Evolutionary conservation across 2,329 filamentous ascomycete genomes (phyloP).

Genomic region (Emericellopsis cladophorae): DNA sequence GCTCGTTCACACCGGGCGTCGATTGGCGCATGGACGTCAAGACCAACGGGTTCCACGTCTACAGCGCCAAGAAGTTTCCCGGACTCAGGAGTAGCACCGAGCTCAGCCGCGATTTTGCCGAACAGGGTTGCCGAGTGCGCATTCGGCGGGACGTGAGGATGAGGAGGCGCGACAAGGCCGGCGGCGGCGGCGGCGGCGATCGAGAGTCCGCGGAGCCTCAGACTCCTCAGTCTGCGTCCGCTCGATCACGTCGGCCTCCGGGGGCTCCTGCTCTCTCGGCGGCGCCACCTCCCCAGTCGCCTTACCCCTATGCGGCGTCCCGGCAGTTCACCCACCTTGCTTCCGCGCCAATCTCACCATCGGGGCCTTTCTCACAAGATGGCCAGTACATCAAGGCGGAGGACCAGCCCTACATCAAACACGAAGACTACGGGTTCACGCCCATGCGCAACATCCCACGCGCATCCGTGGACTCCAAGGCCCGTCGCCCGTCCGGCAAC

Average conservation of each 20-base stretch:
- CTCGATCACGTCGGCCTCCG: conserved; percentile 28
- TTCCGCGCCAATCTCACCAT: too few species aligned
- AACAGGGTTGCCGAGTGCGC: conserved; percentile 92
- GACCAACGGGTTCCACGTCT: conserved; percentile 77
- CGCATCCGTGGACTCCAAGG: too few species aligned
- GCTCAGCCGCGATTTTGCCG: conserved; percentile 80
- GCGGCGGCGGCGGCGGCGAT: conserved; percentile 44
- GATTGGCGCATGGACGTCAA: conserved; percentile 85
- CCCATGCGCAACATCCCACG: too few species aligned
- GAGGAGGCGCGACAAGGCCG: conserved; percentile 69
- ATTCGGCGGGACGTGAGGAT: conserved; percentile 91
- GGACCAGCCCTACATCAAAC: too few species aligned
- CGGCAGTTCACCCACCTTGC: too few species aligned
- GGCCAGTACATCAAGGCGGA: too few species aligned
- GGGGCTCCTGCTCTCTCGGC: too few species aligned
- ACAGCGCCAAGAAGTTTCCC: conserved; percentile 96
- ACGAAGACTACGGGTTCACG: too few species aligned
- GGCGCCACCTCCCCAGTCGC: too few species aligned
- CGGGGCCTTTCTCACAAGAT: too few species aligned
- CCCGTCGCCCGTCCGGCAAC: too few species aligned
- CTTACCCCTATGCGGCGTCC: too few species aligned
- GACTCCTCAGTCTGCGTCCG: conserved; percentile 26
- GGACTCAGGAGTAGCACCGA: conserved; percentile 81
- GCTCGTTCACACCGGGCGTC: conserved; percentile 42
- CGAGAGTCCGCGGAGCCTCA: conserved; percentile 36